Evolutionary conservation across 2,329 filamentous ascomycete species (phyloP), one percentile per base, ranked within the genome.

Genomic region (Phoma herbarum): DNA sequence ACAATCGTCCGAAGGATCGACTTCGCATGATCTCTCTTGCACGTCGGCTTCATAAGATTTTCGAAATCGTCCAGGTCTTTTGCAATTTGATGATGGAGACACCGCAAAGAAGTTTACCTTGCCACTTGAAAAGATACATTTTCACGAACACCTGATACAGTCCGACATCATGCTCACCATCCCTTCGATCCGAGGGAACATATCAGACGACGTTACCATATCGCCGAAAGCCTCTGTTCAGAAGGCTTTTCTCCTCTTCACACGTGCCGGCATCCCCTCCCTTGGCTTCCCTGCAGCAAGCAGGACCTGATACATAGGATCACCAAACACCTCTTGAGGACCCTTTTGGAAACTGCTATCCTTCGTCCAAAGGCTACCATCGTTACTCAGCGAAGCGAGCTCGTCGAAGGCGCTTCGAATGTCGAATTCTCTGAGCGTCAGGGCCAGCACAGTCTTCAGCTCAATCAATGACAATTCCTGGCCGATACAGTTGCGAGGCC

Each of bases 231-330:
- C 7, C 4, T 12, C 14, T 4, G 2, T 33, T 44, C 20, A 41
- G 16, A 41, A 47, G 8, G 18, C 22, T 11, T 41, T 50, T 48
- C 61, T 63, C 35, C 62, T 62, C 45, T n/a, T 58, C 12, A 70
- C 62, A 31, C 62, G 66, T 25, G 64, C 63, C 26, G 64, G 71
- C 66, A 69, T 69, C 2, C 66, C 69, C 57, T 67, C 67, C 50
- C 63, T 72, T 35, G 61, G 66, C 59, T 67, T 76, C 54, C 52
- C 65, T 25, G 63, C 70, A 53, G 61, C 69, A 8, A 68, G 56
- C n/a, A 72, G 41, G 12, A 73, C 57, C 55, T 70, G 69, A 57
- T 72, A 71, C 56, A 69, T 70, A 31, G 59, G 50, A 16, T 71
- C 70, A 2, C 63, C 70, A 56, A 64, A 72, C 9, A 46, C 58